phyloP scores from a whole-genome alignment of 139 green algal genomes.

The Chlamydomonas sphaeroides region DNA sequence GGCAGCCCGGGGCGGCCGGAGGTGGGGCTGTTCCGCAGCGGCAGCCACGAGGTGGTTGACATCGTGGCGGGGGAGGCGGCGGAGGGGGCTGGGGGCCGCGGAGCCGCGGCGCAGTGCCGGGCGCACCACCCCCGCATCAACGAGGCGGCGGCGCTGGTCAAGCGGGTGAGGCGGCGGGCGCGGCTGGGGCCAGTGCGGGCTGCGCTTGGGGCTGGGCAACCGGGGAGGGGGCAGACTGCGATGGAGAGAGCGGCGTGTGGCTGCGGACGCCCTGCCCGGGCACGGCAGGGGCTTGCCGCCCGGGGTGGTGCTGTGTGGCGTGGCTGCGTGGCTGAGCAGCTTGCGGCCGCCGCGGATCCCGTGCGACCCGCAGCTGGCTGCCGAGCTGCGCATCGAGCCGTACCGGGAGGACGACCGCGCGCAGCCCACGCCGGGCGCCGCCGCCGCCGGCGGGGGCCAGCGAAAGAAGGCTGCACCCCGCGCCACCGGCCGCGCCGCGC shows the following conservation, averaged over 20 bases:
- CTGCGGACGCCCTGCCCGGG: no score
- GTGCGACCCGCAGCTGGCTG: slow-evolving; percentile 24
- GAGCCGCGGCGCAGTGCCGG: not conserved
- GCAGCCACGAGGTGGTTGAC: slow-evolving; percentile 56
- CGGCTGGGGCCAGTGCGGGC: no score
- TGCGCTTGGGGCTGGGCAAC: no score
- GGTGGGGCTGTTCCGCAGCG: slow-evolving; percentile 60
- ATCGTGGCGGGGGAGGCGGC: slow-evolving; percentile 36
- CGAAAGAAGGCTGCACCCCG: no score
- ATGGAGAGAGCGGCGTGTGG: no score
- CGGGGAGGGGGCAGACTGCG: no score
- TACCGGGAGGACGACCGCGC: slow-evolving; percentile 52
- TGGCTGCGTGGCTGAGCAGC: not conserved
- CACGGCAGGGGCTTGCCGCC: no score
- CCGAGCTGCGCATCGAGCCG: slow-evolving; percentile 24
- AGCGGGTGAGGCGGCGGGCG: slow-evolving; percentile 7
- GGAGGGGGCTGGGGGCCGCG: not conserved
- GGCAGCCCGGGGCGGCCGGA: slow-evolving; percentile 7
- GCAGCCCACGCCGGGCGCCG: not conserved
- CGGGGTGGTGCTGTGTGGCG: no score
- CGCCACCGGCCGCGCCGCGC: no score
- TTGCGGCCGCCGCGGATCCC: no score
- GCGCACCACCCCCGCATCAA: slow-evolving; percentile 74
- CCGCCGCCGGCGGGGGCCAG: no score
- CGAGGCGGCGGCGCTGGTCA: slow-evolving; percentile 55